These are phyloP conservation scores for Apiospora koreana DNA, from an alignment of 2,329 filamentous ascomycete species.

Conservation along the genomic window DNA sequence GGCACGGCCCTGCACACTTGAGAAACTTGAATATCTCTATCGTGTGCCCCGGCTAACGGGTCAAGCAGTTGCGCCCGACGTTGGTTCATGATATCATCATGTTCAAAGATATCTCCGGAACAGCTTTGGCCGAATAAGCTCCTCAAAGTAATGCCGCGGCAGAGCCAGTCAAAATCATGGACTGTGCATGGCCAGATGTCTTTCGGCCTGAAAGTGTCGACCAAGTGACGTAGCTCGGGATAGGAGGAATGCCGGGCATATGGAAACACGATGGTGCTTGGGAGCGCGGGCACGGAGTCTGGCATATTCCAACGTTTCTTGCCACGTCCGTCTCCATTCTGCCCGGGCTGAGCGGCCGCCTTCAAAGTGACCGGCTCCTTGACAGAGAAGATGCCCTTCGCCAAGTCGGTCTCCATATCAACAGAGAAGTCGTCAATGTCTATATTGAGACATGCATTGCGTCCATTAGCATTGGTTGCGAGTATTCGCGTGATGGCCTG, in stretches of 20 bases:
- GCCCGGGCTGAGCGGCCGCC: neutral
- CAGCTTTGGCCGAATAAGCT: conserved; percentile 68
- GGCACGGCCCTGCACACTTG: too few species aligned
- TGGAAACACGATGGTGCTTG: conserved; percentile 63
- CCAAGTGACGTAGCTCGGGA: conserved; percentile 71
- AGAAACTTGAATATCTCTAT: too few species aligned
- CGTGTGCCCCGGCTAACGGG: neutral
- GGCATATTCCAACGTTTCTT: conserved; percentile 13
- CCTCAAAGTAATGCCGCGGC: conserved; percentile 62
- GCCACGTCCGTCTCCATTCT: neutral
- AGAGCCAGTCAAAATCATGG: conserved; percentile 61
- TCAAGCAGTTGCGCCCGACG: neutral
- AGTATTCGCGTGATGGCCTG: conserved; percentile 25
- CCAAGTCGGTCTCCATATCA: conserved; percentile 29
- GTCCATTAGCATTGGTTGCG: conserved; percentile 23
- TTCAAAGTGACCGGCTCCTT: conserved; percentile 13
- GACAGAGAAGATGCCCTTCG: conserved; percentile 25
- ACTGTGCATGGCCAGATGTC: conserved; percentile 86
- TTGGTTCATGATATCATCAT: conserved; percentile 63
- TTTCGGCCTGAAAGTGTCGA: conserved; percentile 67
- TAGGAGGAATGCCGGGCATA: conserved; percentile 92
- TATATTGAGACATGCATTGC: conserved; percentile 36
- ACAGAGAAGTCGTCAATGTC: conserved; percentile 29
- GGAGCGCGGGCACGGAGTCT: conserved; percentile 28
- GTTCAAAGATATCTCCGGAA: conserved; percentile 57